Conservation (phyloP, 164 flowering plant species). For the Amborella trichopoda region DNA sequence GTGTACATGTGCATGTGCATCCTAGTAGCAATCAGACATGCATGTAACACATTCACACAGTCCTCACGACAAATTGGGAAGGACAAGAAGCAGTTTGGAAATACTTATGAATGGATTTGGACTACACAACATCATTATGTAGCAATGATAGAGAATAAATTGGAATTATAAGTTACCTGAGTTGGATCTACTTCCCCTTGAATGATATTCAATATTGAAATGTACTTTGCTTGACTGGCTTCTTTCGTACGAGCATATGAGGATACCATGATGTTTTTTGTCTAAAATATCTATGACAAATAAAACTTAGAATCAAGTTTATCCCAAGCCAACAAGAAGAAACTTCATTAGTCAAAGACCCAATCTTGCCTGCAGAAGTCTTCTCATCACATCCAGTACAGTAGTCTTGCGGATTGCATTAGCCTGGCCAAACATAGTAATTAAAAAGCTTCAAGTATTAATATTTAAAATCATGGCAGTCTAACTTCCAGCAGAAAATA, state of each 20-base stretch:
- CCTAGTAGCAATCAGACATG: too few species aligned
- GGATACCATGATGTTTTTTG: conserved; percentile 98
- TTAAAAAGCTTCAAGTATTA: conserved; percentile 3
- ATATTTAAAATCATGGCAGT: neutral
- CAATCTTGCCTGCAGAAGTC: conserved; percentile 85
- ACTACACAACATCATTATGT: too few species aligned
- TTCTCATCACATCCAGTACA: conserved; percentile 99
- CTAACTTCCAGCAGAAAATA: too few species aligned
- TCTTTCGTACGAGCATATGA: conserved; percentile 95
- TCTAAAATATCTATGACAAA: conserved; percentile 36
- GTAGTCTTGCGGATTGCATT: conserved; percentile 97
- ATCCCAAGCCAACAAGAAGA: neutral
- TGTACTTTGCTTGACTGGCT: conserved; percentile 98
- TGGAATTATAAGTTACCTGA: conserved; percentile 39
- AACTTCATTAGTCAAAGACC: neutral
- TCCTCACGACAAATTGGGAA: too few species aligned
- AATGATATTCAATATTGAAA: conserved; percentile 93
- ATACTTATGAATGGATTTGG: too few species aligned
- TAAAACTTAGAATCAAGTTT: neutral
- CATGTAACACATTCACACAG: too few species aligned
- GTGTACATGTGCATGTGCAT: too few species aligned
- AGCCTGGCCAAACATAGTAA: conserved; percentile 52
- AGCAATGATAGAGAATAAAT: too few species aligned
- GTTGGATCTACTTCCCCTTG: conserved; percentile 99
- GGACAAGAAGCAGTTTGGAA: too few species aligned